phyloP scores from a whole-genome alignment of 2,329 filamentous ascomycete species.

The Cladophialophora yegresii region DNA sequence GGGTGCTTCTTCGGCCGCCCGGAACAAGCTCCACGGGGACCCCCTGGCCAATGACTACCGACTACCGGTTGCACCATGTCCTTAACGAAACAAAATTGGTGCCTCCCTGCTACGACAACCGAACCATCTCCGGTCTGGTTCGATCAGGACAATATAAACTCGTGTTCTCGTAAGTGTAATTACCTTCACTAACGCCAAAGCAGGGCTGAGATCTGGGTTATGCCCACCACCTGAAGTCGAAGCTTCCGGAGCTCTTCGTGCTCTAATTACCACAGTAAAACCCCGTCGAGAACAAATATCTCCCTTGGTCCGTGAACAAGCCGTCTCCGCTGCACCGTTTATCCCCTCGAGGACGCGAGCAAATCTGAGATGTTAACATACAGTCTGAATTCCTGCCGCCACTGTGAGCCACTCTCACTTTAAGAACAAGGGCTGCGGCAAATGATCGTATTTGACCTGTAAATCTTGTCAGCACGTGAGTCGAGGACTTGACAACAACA shows the following conservation, averaged over 20 bases:
- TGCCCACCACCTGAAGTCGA: background rate
- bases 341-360: background rate
- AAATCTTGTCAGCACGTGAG: background rate
- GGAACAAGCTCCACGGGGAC: background rate
- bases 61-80: background rate
- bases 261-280: background rate
- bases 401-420: conserved; percentile 10
- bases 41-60: background rate
- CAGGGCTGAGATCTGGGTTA: background rate
- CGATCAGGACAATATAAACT: background rate
- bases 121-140: conserved; percentile 3
- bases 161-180: background rate
- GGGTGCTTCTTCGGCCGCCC: background rate
- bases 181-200: background rate
- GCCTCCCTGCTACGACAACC: background rate
- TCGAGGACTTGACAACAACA: background rate
- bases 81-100: background rate
- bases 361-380: background rate
- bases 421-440: conserved; percentile 23
- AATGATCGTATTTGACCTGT: conserved; percentile 16
- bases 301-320: background rate
- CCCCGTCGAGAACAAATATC: background rate
- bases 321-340: background rate
- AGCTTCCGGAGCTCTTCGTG: too few species aligned
- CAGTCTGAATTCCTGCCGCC: background rate